Percentiles rank a stretch among this genome's conserved stretches.
Conservation (phyloP, 768 basidiomycete genomes). For the Mrakia gelida region DNA sequence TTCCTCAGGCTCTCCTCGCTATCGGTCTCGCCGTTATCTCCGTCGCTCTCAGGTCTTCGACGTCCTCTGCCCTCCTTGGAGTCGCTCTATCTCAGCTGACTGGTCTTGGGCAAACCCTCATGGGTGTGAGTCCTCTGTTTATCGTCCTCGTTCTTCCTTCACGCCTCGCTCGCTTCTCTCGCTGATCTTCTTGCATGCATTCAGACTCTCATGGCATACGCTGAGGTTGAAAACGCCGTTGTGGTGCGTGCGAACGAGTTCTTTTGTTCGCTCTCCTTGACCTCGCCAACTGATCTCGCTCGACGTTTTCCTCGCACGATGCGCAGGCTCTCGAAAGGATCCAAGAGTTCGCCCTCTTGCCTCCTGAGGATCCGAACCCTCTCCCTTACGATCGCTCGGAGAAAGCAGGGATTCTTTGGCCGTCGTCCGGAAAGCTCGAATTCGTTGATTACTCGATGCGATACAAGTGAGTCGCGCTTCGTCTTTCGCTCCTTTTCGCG, state of each 20-base stretch:
- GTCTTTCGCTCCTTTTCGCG: too few relatives aligned
- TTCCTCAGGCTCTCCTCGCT: constrained; percentile 12
- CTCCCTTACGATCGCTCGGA: background rate
- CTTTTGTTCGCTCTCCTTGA: too few relatives aligned
- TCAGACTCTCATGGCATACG: background rate
- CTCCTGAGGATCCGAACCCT: constrained; percentile 26
- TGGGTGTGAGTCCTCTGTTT: background rate
- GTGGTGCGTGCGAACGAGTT: background rate
- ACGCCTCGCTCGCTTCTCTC: background rate
- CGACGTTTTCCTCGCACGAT: too few relatives aligned
- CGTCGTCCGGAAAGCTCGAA: constrained; percentile 18
- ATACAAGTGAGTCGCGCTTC: background rate
- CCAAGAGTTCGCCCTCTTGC: constrained; percentile 35
- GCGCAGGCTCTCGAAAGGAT: constrained; percentile 33
- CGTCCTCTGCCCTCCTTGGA: constrained; percentile 8
- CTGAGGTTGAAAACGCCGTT: constrained; percentile 9
- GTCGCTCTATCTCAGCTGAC: constrained; percentile 22
- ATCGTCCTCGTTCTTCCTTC: background rate
- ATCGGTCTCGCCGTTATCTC: constrained; percentile 16
- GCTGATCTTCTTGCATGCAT: background rate
- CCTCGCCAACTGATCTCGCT: background rate
- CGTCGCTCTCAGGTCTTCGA: background rate
- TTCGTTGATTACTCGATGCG: constrained; percentile 8
- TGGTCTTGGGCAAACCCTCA: background rate
- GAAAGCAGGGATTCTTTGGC: constrained; percentile 25